Evolutionary conservation across 164 flowering plant species (phyloP).

Genomic region (Stephania cephalantha): DNA sequence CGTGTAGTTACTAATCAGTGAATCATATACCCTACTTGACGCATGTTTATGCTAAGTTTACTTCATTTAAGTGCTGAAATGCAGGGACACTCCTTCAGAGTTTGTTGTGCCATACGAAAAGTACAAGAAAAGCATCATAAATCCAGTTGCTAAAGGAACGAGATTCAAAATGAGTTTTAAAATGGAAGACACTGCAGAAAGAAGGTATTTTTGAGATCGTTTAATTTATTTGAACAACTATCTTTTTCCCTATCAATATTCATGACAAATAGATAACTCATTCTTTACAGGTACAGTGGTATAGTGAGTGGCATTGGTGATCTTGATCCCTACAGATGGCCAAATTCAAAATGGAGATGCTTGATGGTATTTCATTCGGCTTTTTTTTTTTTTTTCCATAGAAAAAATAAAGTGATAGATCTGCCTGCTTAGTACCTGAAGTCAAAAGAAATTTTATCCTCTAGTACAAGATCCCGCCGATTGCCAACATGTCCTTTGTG

Average conservation of each 20-base stretch:
- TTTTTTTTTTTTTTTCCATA: not conserved
- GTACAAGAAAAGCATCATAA: conserved; percentile 51
- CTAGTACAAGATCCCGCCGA: too few species aligned
- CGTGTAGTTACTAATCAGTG: not conserved
- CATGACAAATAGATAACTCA: not conserved
- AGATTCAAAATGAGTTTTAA: conserved; percentile 76
- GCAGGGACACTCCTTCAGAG: conserved; percentile 76
- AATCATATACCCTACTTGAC: not conserved
- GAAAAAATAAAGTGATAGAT: not conserved
- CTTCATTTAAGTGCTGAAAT: conserved; percentile 19
- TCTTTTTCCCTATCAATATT: not conserved
- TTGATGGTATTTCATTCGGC: conserved; percentile 41
- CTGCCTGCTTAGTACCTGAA: not conserved
- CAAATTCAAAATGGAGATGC: conserved; percentile 94
- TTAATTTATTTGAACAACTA: not conserved
- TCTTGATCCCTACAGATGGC: conserved; percentile 78
- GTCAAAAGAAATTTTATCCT: too few species aligned
- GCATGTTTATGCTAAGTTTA: not conserved
- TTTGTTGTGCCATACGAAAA: conserved; percentile 67
- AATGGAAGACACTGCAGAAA: conserved; percentile 79
- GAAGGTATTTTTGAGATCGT: conserved; percentile 42
- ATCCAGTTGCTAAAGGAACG: conserved; percentile 53
- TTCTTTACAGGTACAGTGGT: conserved; percentile 62
- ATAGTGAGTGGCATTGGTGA: conserved; percentile 66
- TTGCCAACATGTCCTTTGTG: too few species aligned